A percentile compares a stretch with the other conserved stretches of the same genome.
Conservation (phyloP, 352 stramenopile genomes). For the Blastocystis sp. region DNA sequence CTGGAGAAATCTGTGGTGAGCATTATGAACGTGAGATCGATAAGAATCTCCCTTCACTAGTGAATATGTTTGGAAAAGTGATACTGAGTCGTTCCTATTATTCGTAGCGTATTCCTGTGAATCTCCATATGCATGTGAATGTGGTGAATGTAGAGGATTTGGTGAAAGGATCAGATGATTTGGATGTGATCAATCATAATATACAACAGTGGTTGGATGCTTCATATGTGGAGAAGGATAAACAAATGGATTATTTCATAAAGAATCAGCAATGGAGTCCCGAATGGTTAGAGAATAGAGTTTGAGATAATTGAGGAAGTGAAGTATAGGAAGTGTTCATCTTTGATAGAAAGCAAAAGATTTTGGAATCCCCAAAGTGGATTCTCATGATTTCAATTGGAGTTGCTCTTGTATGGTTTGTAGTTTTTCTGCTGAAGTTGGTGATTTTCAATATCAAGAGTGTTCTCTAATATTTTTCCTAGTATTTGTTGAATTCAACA, state of each 20-base stretch:
- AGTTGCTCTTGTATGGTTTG: background rate
- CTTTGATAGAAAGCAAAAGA: background rate
- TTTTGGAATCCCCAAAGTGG: background rate
- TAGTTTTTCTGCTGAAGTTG: background rate
- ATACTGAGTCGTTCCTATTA: background rate
- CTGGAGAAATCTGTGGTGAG: conserved; percentile 36
- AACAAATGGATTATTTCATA: conserved; percentile 45
- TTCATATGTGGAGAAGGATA: conserved; percentile 35
- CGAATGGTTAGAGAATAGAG: conserved; percentile 24
- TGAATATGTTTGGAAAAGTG: background rate
- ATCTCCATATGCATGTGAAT: conserved; percentile 5
- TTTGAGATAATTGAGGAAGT: background rate
- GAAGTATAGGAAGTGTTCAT: conserved; percentile 8
- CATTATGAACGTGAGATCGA: background rate
- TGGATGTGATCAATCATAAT: background rate
- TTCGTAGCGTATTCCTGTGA: background rate
- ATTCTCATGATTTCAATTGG: background rate
- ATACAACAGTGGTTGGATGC: conserved; percentile 38
- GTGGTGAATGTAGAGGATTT: background rate
- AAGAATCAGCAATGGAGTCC: conserved; percentile 2
- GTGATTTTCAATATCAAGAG: background rate
- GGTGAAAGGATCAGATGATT: background rate
- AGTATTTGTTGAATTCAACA: no score
- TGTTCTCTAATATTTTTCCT: no score
- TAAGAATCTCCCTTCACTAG: background rate